Evolutionary conservation across 352 stramenopile genomes (phyloP).

Genomic region (Globisporangium paddicum): DNA sequence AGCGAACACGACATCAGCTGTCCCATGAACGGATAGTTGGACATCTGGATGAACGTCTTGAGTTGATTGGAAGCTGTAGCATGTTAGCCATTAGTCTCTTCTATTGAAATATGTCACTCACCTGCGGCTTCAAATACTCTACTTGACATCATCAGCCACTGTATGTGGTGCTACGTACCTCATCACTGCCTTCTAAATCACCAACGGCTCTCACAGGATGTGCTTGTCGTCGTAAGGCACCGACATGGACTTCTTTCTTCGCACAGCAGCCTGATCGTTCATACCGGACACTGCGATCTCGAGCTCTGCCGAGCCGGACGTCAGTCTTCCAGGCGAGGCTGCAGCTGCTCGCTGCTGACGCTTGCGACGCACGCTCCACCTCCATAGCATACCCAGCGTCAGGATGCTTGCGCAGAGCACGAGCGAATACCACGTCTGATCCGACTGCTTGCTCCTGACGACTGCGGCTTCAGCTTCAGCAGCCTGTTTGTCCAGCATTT

Average conservation of each 20-base stretch:
- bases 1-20: no score
- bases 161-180: background rate
- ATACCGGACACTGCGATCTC: background rate
- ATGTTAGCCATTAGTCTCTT: background rate
- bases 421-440: slow-evolving; percentile 15
- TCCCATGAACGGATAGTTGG: no score
- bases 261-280: background rate
- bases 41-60: no score
- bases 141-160: background rate
- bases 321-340: background rate
- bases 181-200: background rate
- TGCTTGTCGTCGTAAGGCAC: slow-evolving; percentile 16
- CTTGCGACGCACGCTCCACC: slow-evolving; percentile 13
- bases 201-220: slow-evolving; percentile 4
- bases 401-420: slow-evolving; percentile 7
- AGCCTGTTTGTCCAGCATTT: slow-evolving; percentile 31
- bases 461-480: slow-evolving; percentile 21
- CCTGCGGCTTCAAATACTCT: slow-evolving; percentile 30
- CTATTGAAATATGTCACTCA: slow-evolving; percentile 2
- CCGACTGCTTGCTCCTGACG: background rate
- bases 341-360: slow-evolving; percentile 6
- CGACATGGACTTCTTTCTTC: slow-evolving; percentile 15
- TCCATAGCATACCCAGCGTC: slow-evolving; percentile 9
- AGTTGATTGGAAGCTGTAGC: background rate
- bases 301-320: slow-evolving; percentile 2